Conservation (phyloP, 768 basidiomycete genomes). For the Lentinula raphanica region DNA sequence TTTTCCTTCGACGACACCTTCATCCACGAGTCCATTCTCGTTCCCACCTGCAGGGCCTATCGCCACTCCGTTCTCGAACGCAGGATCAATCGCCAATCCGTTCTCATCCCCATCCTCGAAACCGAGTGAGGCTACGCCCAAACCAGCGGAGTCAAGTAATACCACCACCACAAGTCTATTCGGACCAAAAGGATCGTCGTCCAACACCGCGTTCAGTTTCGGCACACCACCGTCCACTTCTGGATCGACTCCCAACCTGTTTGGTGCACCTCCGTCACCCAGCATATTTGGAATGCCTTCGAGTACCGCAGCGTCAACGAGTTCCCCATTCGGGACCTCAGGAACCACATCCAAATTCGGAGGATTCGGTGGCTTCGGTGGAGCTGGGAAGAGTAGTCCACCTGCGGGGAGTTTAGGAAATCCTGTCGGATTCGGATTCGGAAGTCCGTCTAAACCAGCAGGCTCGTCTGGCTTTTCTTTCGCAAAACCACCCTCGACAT, state of each 20-base stretch:
- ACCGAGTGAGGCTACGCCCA: not conserved
- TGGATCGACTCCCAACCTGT: constrained; percentile 5
- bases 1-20: constrained; percentile 12
- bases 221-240: constrained; percentile 8
- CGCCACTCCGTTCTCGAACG: constrained; percentile 4
- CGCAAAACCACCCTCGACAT: not conserved
- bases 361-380: constrained; percentile 20
- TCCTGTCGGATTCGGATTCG: constrained; percentile 60
- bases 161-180: constrained; percentile 5
- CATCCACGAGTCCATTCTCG: constrained; percentile 5
- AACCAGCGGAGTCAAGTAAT: not conserved
- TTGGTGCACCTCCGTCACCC: constrained; percentile 6
- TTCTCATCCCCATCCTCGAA: not conserved
- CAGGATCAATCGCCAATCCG: constrained; percentile 5
- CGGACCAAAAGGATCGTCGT: constrained; percentile 11
- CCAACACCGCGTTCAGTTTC: constrained; percentile 8
- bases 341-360: constrained; percentile 14
- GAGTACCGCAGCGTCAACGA: constrained; percentile 9
- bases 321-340: constrained; percentile 3
- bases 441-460: constrained; percentile 30
- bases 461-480: constrained; percentile 3
- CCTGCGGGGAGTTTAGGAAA: constrained; percentile 50
- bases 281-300: constrained; percentile 6
- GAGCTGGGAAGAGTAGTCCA: constrained; percentile 20
- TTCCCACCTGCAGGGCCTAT: constrained; percentile 4